Conservation (phyloP, 2,329 filamentous ascomycete genomes). For the Aspergillus hiratsukae region DNA sequence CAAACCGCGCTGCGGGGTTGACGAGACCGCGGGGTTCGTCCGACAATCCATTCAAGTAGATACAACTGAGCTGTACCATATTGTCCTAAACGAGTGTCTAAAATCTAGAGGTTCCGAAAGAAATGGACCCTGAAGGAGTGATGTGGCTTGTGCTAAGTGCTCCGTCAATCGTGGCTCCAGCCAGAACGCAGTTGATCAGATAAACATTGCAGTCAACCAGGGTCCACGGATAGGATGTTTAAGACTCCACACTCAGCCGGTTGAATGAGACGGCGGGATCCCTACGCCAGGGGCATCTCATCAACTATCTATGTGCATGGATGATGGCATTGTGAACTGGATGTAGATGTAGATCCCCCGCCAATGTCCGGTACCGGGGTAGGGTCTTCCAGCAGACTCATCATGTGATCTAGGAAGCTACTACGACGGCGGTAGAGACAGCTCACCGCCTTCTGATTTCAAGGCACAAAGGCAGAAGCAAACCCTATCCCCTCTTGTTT, state of each 20-base stretch:
- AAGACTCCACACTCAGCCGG: too few species aligned
- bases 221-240: too few species aligned
- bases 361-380: background rate
- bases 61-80: background rate
- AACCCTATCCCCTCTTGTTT: slow-evolving; percentile 23
- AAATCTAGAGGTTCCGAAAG: too few species aligned
- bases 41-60: slow-evolving; percentile 1
- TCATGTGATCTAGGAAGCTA: background rate
- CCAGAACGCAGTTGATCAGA: background rate
- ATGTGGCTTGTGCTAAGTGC: background rate
- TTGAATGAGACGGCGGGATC: too few species aligned
- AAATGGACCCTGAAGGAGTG: background rate
- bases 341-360: background rate
- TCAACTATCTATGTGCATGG: background rate
- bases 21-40: slow-evolving; percentile 11
- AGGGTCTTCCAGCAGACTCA: background rate
- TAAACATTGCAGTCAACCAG: background rate
- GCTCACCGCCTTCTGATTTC: background rate
- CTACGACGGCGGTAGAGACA: background rate
- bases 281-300: background rate
- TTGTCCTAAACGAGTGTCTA: background rate
- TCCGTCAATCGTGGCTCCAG: background rate
- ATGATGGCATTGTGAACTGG: background rate
- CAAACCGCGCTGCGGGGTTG: slow-evolving; percentile 25
- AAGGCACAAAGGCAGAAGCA: slow-evolving; percentile 3